A percentile compares a stretch with the other conserved stretches of the same genome.
phyloP scores from a whole-genome alignment of 2,329 filamentous ascomycete genomes.

The Emericellopsis atlantica region DNA sequence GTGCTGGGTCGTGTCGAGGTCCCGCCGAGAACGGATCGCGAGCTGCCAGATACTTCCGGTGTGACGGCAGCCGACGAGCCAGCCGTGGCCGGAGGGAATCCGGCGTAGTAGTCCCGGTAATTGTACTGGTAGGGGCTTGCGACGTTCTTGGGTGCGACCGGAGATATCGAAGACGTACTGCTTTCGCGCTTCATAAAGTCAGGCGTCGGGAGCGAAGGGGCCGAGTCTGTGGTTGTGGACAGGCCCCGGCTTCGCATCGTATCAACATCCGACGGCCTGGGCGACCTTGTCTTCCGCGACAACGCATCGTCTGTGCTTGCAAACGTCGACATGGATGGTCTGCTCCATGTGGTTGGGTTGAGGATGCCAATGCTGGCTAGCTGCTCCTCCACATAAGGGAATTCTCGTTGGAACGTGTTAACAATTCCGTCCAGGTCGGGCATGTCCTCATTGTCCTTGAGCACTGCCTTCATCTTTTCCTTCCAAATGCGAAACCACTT shows the following conservation, averaged over 20 bases:
- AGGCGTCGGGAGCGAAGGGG: constrained; percentile 49
- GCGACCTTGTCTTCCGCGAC: constrained; percentile 23
- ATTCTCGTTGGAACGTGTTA: constrained; percentile 67
- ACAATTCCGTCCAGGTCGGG: constrained; percentile 63
- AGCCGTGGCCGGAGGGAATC: constrained; percentile 22
- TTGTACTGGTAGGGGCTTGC: constrained; percentile 42
- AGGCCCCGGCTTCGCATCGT: constrained; percentile 39
- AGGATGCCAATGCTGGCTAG: constrained; percentile 62
- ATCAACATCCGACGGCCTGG: constrained; percentile 33
- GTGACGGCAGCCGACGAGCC: constrained; percentile 36
- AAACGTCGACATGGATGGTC: constrained; percentile 45
- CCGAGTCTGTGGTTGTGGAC: constrained; percentile 50
- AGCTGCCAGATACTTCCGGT: constrained; percentile 36
- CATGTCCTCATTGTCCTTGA: constrained; percentile 50
- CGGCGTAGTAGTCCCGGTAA: constrained; percentile 41
- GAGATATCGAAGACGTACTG: constrained; percentile 56
- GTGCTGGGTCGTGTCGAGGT: constrained; percentile 41
- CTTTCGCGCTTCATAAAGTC: constrained; percentile 56
- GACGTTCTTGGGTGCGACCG: constrained; percentile 20
- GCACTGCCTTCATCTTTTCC: constrained; percentile 64
- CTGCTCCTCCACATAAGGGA: constrained; percentile 60
- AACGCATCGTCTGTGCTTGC: constrained; percentile 37
- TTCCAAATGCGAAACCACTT: constrained; percentile 77
- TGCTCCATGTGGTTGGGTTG: constrained; percentile 55
- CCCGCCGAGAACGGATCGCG: constrained; percentile 29